Evolutionary conservation across 306 rosid genomes (phyloP).

Genomic region (Abrus precatorius): DNA sequence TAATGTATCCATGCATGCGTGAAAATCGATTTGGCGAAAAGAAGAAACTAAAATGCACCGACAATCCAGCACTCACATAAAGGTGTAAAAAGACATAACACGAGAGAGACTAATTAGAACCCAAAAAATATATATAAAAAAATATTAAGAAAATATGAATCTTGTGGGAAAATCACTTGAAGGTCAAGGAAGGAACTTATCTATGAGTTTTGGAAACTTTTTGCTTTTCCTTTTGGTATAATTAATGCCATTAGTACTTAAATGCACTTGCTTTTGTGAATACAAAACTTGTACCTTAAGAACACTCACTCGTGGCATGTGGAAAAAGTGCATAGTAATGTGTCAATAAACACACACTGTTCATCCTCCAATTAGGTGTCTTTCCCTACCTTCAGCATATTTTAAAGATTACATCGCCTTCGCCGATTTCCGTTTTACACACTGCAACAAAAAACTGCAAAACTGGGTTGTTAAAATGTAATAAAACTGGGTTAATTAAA

Average conservation of each 20-base stretch:
- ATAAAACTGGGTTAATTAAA: neutral
- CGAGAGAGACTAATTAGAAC: neutral
- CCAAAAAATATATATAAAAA: neutral
- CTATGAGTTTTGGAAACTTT: slow-evolving; percentile 16
- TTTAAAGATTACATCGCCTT: neutral
- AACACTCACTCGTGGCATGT: slow-evolving; percentile 46
- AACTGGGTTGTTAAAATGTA: too few species aligned
- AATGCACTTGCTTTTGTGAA: slow-evolving; percentile 35
- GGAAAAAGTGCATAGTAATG: slow-evolving; percentile 47
- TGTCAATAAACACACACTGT: slow-evolving; percentile 17
- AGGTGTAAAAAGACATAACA: slow-evolving; percentile 11
- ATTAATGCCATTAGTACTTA: slow-evolving; percentile 9
- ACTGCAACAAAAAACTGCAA: neutral
- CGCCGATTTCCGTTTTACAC: neutral
- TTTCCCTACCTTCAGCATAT: slow-evolving; percentile 46
- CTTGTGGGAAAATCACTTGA: slow-evolving; percentile 56
- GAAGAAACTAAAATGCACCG: neutral
- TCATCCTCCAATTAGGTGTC: slow-evolving; percentile 15
- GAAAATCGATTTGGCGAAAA: neutral
- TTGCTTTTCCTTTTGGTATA: slow-evolving; percentile 22
- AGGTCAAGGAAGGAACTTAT: slow-evolving; percentile 52
- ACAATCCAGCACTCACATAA: neutral
- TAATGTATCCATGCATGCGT: neutral
- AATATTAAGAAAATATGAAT: neutral
- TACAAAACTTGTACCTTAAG: slow-evolving; percentile 50